Conservation (phyloP, 768 basidiomycete species). For the Hygrophorus russula region DNA sequence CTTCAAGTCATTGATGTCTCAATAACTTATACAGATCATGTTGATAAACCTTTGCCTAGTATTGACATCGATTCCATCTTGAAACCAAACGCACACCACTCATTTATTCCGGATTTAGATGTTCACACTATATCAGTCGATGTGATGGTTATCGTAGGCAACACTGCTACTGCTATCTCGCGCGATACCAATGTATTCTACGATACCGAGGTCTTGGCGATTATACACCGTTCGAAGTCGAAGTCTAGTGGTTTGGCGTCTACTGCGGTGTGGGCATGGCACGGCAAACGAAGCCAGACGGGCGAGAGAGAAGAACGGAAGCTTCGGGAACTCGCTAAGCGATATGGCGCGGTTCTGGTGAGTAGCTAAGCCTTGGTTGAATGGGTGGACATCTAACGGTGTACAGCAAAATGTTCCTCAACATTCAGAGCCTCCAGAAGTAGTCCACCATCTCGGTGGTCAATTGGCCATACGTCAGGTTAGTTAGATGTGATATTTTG, state of each 20-base stretch:
- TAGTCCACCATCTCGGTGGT: constrained; percentile 59
- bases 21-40: constrained; percentile 21
- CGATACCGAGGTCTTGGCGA: constrained; percentile 56
- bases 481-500: constrained; percentile 6
- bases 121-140: constrained; percentile 62
- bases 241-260: constrained; percentile 52
- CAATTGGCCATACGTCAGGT: constrained; percentile 70
- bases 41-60: constrained; percentile 32
- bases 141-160: constrained; percentile 47
- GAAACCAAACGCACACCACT: constrained; percentile 11
- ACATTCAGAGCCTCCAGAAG: constrained; percentile 48
- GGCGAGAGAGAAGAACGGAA: constrained; percentile 58
- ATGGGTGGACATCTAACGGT: neutral
- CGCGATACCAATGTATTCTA: constrained; percentile 49
- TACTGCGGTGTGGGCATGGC: constrained; percentile 72
- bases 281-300: constrained; percentile 40
- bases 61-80: constrained; percentile 41
- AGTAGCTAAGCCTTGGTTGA: constrained; percentile 12
- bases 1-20: neutral
- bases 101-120: constrained; percentile 20
- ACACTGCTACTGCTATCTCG: constrained; percentile 32
- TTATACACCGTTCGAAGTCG: constrained; percentile 62
- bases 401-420: constrained; percentile 39
- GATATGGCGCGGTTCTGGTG: constrained; percentile 60
- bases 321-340: constrained; percentile 56